A percentile compares a stretch with the other conserved stretches of the same genome.
Evolutionary conservation across 768 basidiomycete species (phyloP).

Genomic region (Lactarius psammicola): DNA sequence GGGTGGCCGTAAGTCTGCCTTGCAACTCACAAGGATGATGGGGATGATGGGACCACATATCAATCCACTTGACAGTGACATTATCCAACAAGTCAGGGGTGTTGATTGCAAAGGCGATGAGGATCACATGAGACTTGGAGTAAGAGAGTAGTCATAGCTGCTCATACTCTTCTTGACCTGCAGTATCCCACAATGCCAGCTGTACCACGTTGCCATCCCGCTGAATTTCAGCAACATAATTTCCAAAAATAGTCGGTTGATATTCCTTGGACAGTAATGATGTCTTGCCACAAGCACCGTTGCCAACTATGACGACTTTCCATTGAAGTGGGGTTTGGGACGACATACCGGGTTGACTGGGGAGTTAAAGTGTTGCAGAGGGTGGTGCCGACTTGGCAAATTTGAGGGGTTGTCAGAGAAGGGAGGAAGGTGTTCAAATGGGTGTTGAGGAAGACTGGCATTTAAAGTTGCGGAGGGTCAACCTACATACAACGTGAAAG

Average conservation of each 20-base stretch:
- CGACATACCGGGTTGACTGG: constrained; percentile 20
- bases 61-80: constrained; percentile 96
- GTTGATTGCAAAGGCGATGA: constrained; percentile 96
- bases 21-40: constrained; percentile 94
- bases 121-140: constrained; percentile 97
- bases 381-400: background rate
- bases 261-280: constrained; percentile 92
- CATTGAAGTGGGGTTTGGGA: constrained; percentile 57
- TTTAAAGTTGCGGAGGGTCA: constrained; percentile 13
- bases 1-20: constrained; percentile 83
- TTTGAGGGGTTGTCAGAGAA: background rate
- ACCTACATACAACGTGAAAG: background rate
- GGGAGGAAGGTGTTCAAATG: constrained; percentile 1
- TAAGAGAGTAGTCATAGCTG: constrained; percentile 95
- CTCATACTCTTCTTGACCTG: constrained; percentile 99
- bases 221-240: constrained; percentile 97
- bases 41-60: constrained; percentile 93
- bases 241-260: constrained; percentile 86
- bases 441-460: constrained; percentile 4
- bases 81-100: constrained; percentile 97
- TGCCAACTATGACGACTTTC: constrained; percentile 96
- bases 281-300: constrained; percentile 98
- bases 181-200: constrained; percentile 97
- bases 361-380: background rate
- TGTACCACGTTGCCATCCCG: constrained; percentile 98